Evolutionary conservation across 495 filamentous ascomycete genomes (phyloP).

Genomic region (Aspergillus coremiiformis): DNA sequence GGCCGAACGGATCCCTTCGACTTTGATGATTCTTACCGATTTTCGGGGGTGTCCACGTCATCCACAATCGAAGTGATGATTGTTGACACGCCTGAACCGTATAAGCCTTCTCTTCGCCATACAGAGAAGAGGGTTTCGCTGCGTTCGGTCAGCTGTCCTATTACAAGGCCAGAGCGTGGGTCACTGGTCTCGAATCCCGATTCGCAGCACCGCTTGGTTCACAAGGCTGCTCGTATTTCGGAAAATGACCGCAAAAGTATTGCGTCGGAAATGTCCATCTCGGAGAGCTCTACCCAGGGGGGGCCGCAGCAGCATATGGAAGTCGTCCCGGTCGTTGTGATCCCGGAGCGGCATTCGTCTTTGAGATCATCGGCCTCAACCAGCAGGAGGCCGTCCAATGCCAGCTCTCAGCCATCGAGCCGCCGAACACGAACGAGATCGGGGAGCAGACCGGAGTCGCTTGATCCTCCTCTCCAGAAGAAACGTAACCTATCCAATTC

Average conservation of each 20-base stretch:
- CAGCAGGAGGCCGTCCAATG: conserved; percentile 32
- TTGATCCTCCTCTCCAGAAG: conserved; percentile 25
- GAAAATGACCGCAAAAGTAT: conserved; percentile 49
- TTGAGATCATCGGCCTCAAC: conserved; percentile 43
- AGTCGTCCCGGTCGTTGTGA: conserved; percentile 63
- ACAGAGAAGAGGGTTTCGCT: conserved; percentile 56
- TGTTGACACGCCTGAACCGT: conserved; percentile 50
- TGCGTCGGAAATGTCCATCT: conserved; percentile 50
- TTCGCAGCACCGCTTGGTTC: conserved; percentile 41
- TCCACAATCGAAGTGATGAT: conserved; percentile 70
- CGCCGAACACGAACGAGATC: conserved; percentile 29
- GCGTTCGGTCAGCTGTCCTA: conserved; percentile 46
- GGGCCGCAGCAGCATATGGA: conserved; percentile 45
- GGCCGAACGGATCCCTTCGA: conserved; percentile 16
- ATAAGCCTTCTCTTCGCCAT: conserved; percentile 53
- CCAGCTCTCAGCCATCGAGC: conserved; percentile 25
- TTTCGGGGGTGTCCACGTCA: conserved; percentile 56
- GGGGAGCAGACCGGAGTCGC: conserved; percentile 24
- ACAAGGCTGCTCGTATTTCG: conserved; percentile 41
- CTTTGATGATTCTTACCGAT: conserved; percentile 35
- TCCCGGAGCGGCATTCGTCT: conserved; percentile 62
- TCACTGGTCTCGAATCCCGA: conserved; percentile 36
- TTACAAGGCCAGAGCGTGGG: conserved; percentile 35
- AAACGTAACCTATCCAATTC: conserved; percentile 37
- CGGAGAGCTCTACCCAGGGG: conserved; percentile 40